A percentile compares a stretch with the other conserved stretches of the same genome.
Conservation (phyloP, 1,284 basidiomycete species). For the Vanrija humicola region DNA sequence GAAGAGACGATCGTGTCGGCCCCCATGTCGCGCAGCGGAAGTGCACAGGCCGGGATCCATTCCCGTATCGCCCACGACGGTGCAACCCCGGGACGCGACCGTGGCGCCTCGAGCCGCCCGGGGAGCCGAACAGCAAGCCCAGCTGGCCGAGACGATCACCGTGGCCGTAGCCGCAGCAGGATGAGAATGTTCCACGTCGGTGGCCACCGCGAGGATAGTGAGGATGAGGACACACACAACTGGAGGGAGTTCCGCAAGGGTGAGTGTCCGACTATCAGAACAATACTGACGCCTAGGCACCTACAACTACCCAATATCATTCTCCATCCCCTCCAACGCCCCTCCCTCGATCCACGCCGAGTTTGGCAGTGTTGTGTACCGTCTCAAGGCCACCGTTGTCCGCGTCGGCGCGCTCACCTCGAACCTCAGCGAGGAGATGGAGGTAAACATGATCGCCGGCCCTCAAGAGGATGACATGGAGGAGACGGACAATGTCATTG, state of each 20-base stretch:
- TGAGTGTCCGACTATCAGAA: conserved; percentile 39
- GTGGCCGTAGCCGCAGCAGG: conserved; percentile 41
- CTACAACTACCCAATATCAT: conserved; percentile 91
- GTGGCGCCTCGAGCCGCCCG: too few relatives aligned
- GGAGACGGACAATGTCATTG: conserved; percentile 73
- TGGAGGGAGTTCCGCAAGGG: conserved; percentile 92
- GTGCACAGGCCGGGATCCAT: not conserved
- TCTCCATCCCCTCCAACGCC: conserved; percentile 73
- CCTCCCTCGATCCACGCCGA: conserved; percentile 77
- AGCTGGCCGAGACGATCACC: conserved; percentile 26
- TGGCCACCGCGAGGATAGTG: conserved; percentile 53
- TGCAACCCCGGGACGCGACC: conserved; percentile 27
- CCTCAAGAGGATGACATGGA: conserved; percentile 76
- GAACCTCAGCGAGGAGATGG: conserved; percentile 66
- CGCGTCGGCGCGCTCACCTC: conserved; percentile 75
- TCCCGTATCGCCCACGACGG: conserved; percentile 15
- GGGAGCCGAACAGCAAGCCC: conserved; percentile 7
- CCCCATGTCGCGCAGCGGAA: conserved; percentile 8
- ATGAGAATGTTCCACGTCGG: conserved; percentile 48
- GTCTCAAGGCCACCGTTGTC: conserved; percentile 75
- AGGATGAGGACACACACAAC: conserved; percentile 53
- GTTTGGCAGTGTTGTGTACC: conserved; percentile 76
- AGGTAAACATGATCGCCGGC: conserved; percentile 71
- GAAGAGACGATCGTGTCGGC: conserved; percentile 7
- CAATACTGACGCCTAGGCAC: conserved; percentile 56